Conservation (phyloP, 106 monocot genomes). For the Dendrobium catenatum region DNA sequence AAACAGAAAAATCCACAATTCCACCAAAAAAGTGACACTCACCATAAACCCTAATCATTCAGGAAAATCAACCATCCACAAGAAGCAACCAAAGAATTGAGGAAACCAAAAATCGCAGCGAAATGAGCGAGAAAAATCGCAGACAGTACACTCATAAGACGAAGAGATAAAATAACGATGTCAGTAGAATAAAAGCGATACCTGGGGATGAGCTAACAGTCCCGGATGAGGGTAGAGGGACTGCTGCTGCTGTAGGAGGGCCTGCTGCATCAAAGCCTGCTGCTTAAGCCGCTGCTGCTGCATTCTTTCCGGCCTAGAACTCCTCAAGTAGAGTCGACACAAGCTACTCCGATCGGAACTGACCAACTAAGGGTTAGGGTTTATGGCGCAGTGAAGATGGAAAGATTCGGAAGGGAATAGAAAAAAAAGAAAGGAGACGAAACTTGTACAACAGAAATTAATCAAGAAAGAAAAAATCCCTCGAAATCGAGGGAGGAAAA, state of each 20-base stretch:
- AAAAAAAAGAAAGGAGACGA: background rate
- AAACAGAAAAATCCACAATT: background rate
- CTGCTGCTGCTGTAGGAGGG: slow-evolving; percentile 24
- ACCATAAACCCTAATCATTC: background rate
- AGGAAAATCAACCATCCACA: background rate
- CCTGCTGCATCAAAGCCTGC: slow-evolving; percentile 31
- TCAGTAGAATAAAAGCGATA: background rate
- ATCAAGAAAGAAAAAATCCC: slow-evolving; percentile 1
- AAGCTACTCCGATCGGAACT: slow-evolving; percentile 1
- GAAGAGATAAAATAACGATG: background rate
- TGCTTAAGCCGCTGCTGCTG: slow-evolving; percentile 23
- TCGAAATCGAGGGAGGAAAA: slow-evolving; percentile 21
- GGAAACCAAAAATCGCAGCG: background rate
- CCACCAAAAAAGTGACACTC: background rate
- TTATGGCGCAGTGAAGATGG: background rate
- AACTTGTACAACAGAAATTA: background rate
- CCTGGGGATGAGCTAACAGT: slow-evolving; percentile 24
- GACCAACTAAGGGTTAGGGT: slow-evolving; percentile 11
- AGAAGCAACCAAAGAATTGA: background rate
- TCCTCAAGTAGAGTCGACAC: background rate
- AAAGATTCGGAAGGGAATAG: background rate
- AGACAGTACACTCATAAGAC: background rate
- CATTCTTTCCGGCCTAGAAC: slow-evolving; percentile 8
- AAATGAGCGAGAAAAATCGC: background rate
- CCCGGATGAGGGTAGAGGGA: slow-evolving; percentile 23